These are phyloP conservation scores for Lichtheimia ornata DNA, from an alignment of 371 early-diverging fungal genomes.

Conservation along the genomic window DNA sequence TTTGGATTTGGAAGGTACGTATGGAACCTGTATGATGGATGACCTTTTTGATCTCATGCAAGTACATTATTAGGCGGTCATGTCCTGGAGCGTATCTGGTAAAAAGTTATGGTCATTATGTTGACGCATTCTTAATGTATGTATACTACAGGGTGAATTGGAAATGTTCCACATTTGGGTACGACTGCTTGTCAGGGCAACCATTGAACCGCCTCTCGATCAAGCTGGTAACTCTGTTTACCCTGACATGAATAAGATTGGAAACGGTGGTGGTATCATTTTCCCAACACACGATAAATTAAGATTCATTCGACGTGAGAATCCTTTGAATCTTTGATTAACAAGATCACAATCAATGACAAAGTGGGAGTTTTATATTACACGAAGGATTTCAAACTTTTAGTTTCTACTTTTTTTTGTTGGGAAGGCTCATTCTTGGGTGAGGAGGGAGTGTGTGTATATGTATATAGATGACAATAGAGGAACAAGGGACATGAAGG, in stretches of 20 bases:
- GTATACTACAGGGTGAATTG: background rate
- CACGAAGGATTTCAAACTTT: too few relatives aligned
- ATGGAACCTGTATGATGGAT: background rate
- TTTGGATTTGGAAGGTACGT: conserved; percentile 16
- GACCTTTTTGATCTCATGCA: background rate
- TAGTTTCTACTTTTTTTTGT: too few relatives aligned
- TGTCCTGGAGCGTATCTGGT: conserved; percentile 8
- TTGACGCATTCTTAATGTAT: background rate
- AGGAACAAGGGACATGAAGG: too few relatives aligned
- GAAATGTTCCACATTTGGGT: conserved; percentile 7
- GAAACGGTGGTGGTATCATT: background rate
- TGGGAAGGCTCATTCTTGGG: too few relatives aligned
- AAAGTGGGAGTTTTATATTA: too few relatives aligned
- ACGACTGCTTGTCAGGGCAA: background rate
- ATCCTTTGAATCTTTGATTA: background rate
- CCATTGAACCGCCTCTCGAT: conserved; percentile 3
- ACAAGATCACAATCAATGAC: too few relatives aligned
- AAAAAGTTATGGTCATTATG: background rate
- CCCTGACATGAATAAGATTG: background rate
- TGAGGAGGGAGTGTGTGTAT: too few relatives aligned
- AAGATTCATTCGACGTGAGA: conserved; percentile 9
- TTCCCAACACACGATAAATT: background rate
- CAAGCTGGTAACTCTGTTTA: background rate
- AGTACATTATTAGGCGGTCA: background rate
- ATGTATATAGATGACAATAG: too few relatives aligned